Percentiles rank a stretch among this genome's conserved stretches.
These are phyloP conservation scores for Pisolithus marmoratus DNA, from an alignment of 768 basidiomycete genomes.

Conservation along the genomic window DNA sequence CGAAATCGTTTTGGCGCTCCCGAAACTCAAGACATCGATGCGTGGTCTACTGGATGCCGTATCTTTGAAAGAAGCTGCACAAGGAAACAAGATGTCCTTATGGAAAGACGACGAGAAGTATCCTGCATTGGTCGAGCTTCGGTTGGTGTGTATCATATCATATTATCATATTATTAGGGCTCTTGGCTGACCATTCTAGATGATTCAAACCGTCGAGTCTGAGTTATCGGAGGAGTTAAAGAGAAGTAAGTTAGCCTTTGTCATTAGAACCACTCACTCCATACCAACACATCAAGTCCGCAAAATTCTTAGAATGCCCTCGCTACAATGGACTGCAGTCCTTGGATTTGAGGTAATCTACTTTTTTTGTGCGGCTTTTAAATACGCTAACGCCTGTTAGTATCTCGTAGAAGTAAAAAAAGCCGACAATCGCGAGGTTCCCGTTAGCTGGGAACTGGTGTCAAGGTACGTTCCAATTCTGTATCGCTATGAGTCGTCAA, in stretches of 20 bases:
- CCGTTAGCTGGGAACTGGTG: conserved; percentile 56
- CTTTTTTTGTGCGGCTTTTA: background rate
- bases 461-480: conserved; percentile 43
- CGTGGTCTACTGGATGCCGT: conserved; percentile 50
- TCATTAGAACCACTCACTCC: background rate
- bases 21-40: conserved; percentile 53
- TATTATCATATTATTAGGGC: background rate
- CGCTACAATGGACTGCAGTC: conserved; percentile 62
- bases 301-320: conserved; percentile 65
- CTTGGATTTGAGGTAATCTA: conserved; percentile 62
- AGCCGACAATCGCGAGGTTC: conserved; percentile 40
- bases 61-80: conserved; percentile 54
- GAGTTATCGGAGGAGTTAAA: conserved; percentile 74
- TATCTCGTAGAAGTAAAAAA: conserved; percentile 77
- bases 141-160: conserved; percentile 43
- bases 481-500: background rate
- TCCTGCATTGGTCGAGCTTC: conserved; percentile 51
- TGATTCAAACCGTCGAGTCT: conserved; percentile 58
- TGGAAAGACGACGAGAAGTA: conserved; percentile 57
- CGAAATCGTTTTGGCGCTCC: conserved; percentile 62
- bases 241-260: conserved; percentile 36
- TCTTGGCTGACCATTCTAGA: conserved; percentile 34
- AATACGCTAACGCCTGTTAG: conserved; percentile 30
- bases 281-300: conserved; percentile 44
- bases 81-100: conserved; percentile 62